A percentile compares a stretch with the other conserved stretches of the same genome.
phyloP scores from a whole-genome alignment of 352 stramenopile genomes.

The Aphanomyces cochlioides region DNA sequence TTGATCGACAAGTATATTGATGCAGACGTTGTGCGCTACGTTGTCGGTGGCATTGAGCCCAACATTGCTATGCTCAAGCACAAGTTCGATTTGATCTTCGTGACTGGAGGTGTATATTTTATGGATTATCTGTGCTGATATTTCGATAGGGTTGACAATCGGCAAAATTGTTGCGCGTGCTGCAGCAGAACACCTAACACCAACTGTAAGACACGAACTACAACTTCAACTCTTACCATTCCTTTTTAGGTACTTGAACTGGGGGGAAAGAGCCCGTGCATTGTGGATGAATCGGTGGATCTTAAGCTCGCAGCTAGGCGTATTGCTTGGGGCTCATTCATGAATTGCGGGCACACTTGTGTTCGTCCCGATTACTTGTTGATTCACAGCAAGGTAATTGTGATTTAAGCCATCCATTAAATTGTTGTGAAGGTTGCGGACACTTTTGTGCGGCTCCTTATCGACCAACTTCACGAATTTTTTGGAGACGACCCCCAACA shows the following conservation, averaged over 20 bases:
- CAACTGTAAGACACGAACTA: conserved; percentile 37
- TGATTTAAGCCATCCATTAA: background rate
- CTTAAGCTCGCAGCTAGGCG: conserved; percentile 56
- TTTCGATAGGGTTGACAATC: conserved; percentile 32
- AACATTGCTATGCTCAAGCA: conserved; percentile 6
- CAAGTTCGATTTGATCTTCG: too few relatives aligned
- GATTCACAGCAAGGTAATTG: conserved; percentile 34
- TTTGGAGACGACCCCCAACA: background rate
- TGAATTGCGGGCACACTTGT: conserved; percentile 93
- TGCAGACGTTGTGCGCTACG: too few relatives aligned
- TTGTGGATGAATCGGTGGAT: conserved; percentile 68
- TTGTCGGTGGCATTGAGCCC: too few relatives aligned
- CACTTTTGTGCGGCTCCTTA: background rate
- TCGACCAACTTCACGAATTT: background rate
- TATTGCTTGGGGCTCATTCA: conserved; percentile 78
- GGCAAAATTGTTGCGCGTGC: conserved; percentile 86
- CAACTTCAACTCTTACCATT: background rate
- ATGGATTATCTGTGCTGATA: background rate
- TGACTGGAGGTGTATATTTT: too few relatives aligned
- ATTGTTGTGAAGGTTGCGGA: background rate
- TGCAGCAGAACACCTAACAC: conserved; percentile 91
- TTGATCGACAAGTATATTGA: too few relatives aligned
- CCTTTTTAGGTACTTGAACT: conserved; percentile 81
- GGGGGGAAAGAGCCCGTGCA: conserved; percentile 87
- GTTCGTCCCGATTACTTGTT: conserved; percentile 92